Conservation (phyloP, 2,329 filamentous ascomycete species). For the Colletotrichum sp. region DNA sequence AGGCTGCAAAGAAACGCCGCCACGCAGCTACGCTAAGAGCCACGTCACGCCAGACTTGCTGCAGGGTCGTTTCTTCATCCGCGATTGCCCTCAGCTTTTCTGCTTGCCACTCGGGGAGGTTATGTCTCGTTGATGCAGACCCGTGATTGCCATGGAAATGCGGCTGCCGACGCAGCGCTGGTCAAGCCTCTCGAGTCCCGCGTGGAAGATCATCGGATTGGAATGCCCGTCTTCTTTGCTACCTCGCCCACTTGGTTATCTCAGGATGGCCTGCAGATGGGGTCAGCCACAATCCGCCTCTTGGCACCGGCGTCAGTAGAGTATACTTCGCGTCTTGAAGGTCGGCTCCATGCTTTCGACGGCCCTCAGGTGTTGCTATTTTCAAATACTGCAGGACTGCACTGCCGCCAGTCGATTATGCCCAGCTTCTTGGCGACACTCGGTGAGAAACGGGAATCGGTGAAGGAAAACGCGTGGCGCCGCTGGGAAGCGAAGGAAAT, state of each 20-base stretch:
- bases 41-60: background rate
- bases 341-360: background rate
- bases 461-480: background rate
- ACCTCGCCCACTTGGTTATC: background rate
- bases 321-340: background rate
- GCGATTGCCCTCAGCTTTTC: background rate
- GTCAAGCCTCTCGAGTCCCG: background rate
- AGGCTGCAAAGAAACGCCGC: background rate
- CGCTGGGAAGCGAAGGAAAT: background rate
- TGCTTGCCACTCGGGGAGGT: fast-evolving
- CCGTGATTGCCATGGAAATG: background rate
- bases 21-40: background rate
- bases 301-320: background rate
- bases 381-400: background rate
- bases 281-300: slow-evolving; percentile 1
- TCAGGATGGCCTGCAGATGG: background rate
- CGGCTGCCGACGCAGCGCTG: background rate
- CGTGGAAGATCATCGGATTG: background rate
- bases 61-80: background rate
- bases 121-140: background rate
- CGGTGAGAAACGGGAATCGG: background rate
- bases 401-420: background rate
- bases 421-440: background rate
- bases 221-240: background rate
- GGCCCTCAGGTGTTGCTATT: background rate